A percentile compares a stretch with the other conserved stretches of the same genome.
Evolutionary conservation across 371 early-diverging fungal species (phyloP).

Genomic region (Rhizopus arrhizus): DNA sequence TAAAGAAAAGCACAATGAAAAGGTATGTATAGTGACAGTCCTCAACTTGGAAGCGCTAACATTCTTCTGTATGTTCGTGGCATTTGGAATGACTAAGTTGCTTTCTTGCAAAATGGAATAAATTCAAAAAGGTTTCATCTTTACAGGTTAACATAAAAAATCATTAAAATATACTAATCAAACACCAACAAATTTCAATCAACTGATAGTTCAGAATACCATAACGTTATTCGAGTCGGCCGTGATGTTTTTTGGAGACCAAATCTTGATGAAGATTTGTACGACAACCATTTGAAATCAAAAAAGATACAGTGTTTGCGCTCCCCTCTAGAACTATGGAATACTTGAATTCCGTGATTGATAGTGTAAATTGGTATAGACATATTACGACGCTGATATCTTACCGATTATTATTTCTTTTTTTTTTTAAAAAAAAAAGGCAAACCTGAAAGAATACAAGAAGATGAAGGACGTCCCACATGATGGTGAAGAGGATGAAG

Average conservation of each 20-base stretch:
- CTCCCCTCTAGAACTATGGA: background rate
- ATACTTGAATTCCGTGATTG: conserved; percentile 1
- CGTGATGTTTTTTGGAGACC: background rate
- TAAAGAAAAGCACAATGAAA: too few relatives aligned
- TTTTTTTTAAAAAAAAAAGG: background rate
- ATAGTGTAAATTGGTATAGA: conserved; percentile 2
- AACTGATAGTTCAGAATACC: conserved; percentile 2
- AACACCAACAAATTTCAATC: background rate
- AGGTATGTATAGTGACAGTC: too few relatives aligned
- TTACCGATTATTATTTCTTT: conserved; percentile 1
- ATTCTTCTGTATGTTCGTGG: too few relatives aligned
- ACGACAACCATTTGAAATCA: background rate
- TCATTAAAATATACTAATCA: too few relatives aligned
- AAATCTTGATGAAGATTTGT: background rate
- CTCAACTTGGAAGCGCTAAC: too few relatives aligned
- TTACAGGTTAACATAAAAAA: too few relatives aligned
- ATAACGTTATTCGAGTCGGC: conserved; percentile 3
- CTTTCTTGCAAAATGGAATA: too few relatives aligned
- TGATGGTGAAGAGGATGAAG: background rate
- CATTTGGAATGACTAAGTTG: too few relatives aligned
- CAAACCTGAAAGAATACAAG: conserved; percentile 1
- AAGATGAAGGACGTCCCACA: conserved; percentile 3
- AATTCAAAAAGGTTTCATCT: too few relatives aligned
- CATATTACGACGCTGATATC: background rate
- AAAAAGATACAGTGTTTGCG: background rate